Evolutionary conservation across 768 basidiomycete genomes (phyloP).

Genomic region (Tulasnella sp.): DNA sequence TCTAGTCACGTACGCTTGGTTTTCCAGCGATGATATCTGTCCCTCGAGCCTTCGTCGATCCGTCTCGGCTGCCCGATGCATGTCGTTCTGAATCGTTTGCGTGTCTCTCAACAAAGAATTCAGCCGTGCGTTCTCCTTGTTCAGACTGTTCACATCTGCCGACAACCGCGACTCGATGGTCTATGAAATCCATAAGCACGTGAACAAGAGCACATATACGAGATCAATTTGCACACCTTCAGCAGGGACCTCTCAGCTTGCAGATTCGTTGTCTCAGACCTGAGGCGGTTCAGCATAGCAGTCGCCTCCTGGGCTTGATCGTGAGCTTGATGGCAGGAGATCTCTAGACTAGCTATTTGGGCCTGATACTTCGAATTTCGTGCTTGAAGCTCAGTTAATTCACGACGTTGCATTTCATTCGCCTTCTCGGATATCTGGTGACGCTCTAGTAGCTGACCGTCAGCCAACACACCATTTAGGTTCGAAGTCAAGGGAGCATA

Average conservation of each 20-base stretch:
- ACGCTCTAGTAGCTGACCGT: slow-evolving; percentile 22
- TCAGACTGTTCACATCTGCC: slow-evolving; percentile 70
- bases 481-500: slow-evolving; percentile 25
- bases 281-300: slow-evolving; percentile 56
- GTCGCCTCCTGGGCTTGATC: slow-evolving; percentile 53
- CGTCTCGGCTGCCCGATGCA: slow-evolving; percentile 72
- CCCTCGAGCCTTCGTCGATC: slow-evolving; percentile 70
- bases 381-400: slow-evolving; percentile 52
- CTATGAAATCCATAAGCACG: no score
- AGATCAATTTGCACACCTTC: slow-evolving; percentile 72
- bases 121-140: slow-evolving; percentile 71
- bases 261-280: slow-evolving; percentile 77
- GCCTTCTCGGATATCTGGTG: slow-evolving; percentile 45
- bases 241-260: slow-evolving; percentile 89
- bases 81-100: slow-evolving; percentile 80
- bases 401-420: slow-evolving; percentile 44
- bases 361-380: slow-evolving; percentile 64
- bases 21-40: slow-evolving; percentile 64
- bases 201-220: no score
- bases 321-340: slow-evolving; percentile 54
- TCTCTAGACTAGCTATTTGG: slow-evolving; percentile 60
- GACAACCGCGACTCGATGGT: slow-evolving; percentile 66
- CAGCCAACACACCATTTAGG: not conserved
- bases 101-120: slow-evolving; percentile 82
- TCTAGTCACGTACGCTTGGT: slow-evolving; percentile 54